Percentiles rank a stretch among this genome's conserved stretches.
These are phyloP conservation scores for Magnolia officinalis DNA, from an alignment of 164 flowering plant genomes.

Conservation along the genomic window DNA sequence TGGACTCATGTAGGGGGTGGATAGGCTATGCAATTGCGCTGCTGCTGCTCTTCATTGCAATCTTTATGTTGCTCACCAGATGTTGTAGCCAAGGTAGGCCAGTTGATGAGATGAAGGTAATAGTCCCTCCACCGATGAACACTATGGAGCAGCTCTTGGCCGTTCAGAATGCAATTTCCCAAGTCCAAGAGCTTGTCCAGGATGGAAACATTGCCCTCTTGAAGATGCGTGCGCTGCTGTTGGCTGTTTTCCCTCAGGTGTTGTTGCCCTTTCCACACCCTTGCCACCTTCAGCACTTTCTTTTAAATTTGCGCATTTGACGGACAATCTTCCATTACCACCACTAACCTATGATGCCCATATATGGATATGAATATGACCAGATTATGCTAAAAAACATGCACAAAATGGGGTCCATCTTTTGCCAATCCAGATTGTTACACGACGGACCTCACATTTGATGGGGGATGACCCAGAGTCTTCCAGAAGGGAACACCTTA, in stretches of 20 bases:
- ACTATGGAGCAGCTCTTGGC: conserved; percentile 92
- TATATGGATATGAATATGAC: too few relatives aligned
- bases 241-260: conserved; percentile 85
- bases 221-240: conserved; percentile 67
- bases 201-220: conserved; percentile 80
- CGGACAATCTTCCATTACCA: too few relatives aligned
- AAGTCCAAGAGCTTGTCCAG: conserved; percentile 70
- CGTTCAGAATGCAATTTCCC: conserved; percentile 77
- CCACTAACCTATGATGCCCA: too few relatives aligned
- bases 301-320: neutral
- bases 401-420: too few relatives aligned
- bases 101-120: conserved; percentile 58
- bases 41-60: conserved; percentile 41
- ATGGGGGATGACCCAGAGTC: too few relatives aligned
- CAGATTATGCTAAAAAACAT: too few relatives aligned
- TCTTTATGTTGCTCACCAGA: conserved; percentile 61
- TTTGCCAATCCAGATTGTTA: too few relatives aligned
- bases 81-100: conserved; percentile 49
- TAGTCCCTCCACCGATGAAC: conserved; percentile 78
- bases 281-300: neutral
- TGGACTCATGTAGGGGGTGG: conserved; percentile 61
- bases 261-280: neutral
- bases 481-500: too few relatives aligned
- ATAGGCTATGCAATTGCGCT: conserved; percentile 45
- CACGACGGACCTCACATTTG: too few relatives aligned